Base-by-base conservation (phyloP, 345 rosid species). In the Syzygium jambos region DNA sequence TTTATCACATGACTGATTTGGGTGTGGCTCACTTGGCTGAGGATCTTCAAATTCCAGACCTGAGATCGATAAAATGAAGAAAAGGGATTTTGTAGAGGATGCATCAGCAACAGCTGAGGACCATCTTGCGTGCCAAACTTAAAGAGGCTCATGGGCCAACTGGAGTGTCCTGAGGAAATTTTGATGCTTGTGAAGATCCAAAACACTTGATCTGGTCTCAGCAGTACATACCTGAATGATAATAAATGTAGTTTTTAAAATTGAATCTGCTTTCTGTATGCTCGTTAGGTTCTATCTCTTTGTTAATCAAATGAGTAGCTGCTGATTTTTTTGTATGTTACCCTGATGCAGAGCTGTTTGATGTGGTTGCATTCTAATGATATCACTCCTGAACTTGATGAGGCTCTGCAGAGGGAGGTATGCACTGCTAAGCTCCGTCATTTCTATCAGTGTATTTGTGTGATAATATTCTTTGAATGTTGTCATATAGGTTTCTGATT, bases 1-100 rank as follows among this genome's bases (percentile, higher is more conserved):
- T 63, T 92, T 93, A 87, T 93, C 95, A 0, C 57, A 55, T 55
- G 59, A 21, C 1, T 55, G 25, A 55, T 55, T 21, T 21, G 11
- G 25, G 57, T 0, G 0, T 55, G 4, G 57, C 57, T 55, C 6
- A 3, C 4, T 55, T 0, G 0, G 57, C 25, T 7, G 25, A 55
- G 57, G 57, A 21, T 2, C 57, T 55, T 55, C 57, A 55, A 21
- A 21, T 55, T 55, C 25, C 11, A 1, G 1, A 21, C 57, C 5
- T 7, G 2, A 55, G 57, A 0, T 11, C 3, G 0, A 55, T 55
- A 55, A 55, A 55, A 55, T 55, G 3, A 54, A 21, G 57, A 55
- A 54, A n/a, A n/a, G 57, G 57, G 57, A 54, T 54, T 55, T 55
- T 55, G 57, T 4, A 8, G 4, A 55, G 57, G 57, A 21, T 7